A percentile compares a stretch with the other conserved stretches of the same genome.
phyloP scores from a whole-genome alignment of 164 flowering plant species.

The Pachysandra terminalis region DNA sequence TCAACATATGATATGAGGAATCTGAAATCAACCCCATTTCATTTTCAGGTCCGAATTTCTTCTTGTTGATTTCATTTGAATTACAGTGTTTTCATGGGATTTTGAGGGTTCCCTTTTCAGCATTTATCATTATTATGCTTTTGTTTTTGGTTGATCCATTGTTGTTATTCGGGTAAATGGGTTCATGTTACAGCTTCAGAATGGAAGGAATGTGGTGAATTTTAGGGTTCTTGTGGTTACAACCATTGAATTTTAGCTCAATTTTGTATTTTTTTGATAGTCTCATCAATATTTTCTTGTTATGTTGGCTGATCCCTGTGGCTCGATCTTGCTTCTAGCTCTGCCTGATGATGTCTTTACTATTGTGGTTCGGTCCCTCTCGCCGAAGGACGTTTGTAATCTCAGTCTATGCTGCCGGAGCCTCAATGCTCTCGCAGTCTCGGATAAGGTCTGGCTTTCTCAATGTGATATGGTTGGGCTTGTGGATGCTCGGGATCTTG shows the following conservation, averaged over 20 bases:
- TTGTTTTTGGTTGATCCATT: neutral
- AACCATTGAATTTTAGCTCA: neutral
- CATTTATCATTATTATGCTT: neutral
- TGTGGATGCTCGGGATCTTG: slow-evolving; percentile 42
- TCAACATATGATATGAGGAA: neutral
- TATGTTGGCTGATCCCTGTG: slow-evolving; percentile 35
- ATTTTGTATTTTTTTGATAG: neutral
- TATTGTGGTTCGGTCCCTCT: slow-evolving; percentile 42
- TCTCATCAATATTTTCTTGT: neutral
- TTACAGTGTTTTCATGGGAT: no score
- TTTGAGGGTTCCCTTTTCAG: neutral
- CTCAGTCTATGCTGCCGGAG: slow-evolving; percentile 60
- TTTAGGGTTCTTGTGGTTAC: neutral
- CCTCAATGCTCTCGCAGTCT: slow-evolving; percentile 37
- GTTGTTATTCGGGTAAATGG: neutral
- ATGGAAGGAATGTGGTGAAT: neutral
- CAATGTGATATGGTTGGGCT: slow-evolving; percentile 63
- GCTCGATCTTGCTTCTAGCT: slow-evolving; percentile 46
- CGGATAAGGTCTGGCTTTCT: slow-evolving; percentile 76
- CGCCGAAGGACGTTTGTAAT: slow-evolving; percentile 63
- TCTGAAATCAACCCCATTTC: slow-evolving; percentile 4
- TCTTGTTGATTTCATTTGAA: neutral
- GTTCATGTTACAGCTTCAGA: neutral
- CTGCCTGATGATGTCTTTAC: slow-evolving; percentile 79
- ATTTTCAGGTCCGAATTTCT: slow-evolving; percentile 9